A percentile compares a stretch with the other conserved stretches of the same genome.
Evolutionary conservation across 306 rosid species (phyloP).

Genomic region (Sindora glabra): DNA sequence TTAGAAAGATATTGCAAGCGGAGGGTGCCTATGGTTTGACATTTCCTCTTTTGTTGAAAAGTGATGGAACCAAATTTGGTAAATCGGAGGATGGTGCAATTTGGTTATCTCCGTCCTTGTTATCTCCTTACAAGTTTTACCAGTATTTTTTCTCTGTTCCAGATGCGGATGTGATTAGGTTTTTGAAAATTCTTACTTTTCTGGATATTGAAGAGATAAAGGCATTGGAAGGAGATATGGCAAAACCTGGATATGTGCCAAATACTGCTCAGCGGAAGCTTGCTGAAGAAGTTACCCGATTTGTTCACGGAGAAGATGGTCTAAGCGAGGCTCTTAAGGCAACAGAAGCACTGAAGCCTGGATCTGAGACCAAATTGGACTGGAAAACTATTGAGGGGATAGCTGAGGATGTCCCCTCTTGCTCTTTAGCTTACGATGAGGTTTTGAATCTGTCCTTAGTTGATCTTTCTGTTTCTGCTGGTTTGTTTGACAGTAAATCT

Average conservation of each 20-base stretch:
- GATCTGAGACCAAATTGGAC: slow-evolving; percentile 77
- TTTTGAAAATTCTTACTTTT: slow-evolving; percentile 67
- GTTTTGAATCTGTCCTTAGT: slow-evolving; percentile 54
- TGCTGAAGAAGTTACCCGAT: slow-evolving; percentile 82
- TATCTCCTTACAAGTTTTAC: slow-evolving; percentile 84
- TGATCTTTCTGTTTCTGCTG: slow-evolving; percentile 81
- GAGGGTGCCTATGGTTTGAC: slow-evolving; percentile 82
- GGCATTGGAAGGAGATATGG: slow-evolving; percentile 61
- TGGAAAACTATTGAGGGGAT: slow-evolving; percentile 83
- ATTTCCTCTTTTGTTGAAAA: slow-evolving; percentile 79
- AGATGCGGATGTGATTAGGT: slow-evolving; percentile 77
- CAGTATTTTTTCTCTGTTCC: slow-evolving; percentile 86
- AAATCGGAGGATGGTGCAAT: slow-evolving; percentile 94
- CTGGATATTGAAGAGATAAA: slow-evolving; percentile 58
- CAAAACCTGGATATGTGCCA: slow-evolving; percentile 47
- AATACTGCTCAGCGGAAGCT: slow-evolving; percentile 71
- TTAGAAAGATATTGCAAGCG: slow-evolving; percentile 58
- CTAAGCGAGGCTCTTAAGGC: slow-evolving; percentile 74
- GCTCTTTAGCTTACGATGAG: slow-evolving; percentile 62
- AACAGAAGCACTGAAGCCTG: slow-evolving; percentile 84
- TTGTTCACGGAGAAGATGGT: slow-evolving; percentile 87
- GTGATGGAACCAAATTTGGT: slow-evolving; percentile 90
- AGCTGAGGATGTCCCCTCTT: slow-evolving; percentile 77
- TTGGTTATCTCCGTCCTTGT: slow-evolving; percentile 56
- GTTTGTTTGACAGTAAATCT: slow-evolving; percentile 81